Conservation (phyloP, 1,139 yeast species). For the Kazachstania sp. region DNA sequence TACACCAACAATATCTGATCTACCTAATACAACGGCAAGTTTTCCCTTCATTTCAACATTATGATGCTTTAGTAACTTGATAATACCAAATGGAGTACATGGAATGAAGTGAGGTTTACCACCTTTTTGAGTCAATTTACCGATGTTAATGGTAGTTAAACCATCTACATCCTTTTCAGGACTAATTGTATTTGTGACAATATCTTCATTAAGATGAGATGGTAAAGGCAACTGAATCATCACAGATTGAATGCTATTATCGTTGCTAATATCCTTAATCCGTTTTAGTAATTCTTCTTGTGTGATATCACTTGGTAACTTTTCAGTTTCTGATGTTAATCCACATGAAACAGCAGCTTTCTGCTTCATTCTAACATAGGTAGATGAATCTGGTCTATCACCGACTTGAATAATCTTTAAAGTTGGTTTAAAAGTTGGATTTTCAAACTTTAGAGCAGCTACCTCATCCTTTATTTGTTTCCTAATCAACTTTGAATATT, state of each 20-base stretch:
- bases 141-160: slow-evolving; percentile 64
- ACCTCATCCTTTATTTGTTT: slow-evolving; percentile 41
- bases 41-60: slow-evolving; percentile 54
- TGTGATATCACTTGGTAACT: slow-evolving; percentile 47
- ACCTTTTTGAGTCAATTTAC: slow-evolving; percentile 65
- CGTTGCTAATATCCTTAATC: slow-evolving; percentile 51
- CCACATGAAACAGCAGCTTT: slow-evolving; percentile 67
- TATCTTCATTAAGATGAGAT: slow-evolving; percentile 56
- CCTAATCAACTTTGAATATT: slow-evolving; percentile 32
- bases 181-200: slow-evolving; percentile 57
- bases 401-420: slow-evolving; percentile 72
- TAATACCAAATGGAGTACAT: slow-evolving; percentile 73
- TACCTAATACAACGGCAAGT: slow-evolving; percentile 68
- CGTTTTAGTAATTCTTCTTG: slow-evolving; percentile 49
- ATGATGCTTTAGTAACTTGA: slow-evolving; percentile 57
- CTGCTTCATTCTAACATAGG: slow-evolving; percentile 66
- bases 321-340: slow-evolving; percentile 49
- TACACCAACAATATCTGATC: slow-evolving; percentile 78
- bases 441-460: slow-evolving; percentile 37
- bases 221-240: slow-evolving; percentile 72
- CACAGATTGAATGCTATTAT: slow-evolving; percentile 59
- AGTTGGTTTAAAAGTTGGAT: slow-evolving; percentile 51
- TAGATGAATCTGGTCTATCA: slow-evolving; percentile 64
- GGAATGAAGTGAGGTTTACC: slow-evolving; percentile 67
- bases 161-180: slow-evolving; percentile 76